These are phyloP conservation scores for Pyrrhoderma lamaoense DNA, from an alignment of 1,284 basidiomycete species.

Conservation along the genomic window DNA sequence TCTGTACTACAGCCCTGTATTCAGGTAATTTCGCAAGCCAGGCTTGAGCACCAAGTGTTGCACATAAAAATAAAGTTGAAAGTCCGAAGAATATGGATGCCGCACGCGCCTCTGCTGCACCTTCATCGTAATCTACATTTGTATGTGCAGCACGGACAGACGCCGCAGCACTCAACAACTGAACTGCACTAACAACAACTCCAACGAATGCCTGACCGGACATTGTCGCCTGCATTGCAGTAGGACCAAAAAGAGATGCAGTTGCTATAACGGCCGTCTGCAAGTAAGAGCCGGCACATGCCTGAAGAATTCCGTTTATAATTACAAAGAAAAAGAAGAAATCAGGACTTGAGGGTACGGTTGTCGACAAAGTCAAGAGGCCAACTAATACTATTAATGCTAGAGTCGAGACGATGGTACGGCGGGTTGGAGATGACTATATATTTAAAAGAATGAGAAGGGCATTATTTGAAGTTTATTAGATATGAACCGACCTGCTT, in stretches of 20 bases:
- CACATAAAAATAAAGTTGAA: slow-evolving; percentile 56
- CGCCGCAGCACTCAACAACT: slow-evolving; percentile 55
- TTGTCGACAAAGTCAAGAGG: slow-evolving; percentile 51
- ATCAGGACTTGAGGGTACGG: slow-evolving; percentile 42
- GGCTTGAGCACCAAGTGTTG: slow-evolving; percentile 42
- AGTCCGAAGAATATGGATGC: slow-evolving; percentile 68
- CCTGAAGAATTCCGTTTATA: slow-evolving; percentile 47
- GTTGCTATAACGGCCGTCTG: slow-evolving; percentile 63
- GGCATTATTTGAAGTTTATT: background rate
- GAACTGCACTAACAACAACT: slow-evolving; percentile 63
- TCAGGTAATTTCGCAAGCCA: slow-evolving; percentile 51
- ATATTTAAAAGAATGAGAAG: slow-evolving; percentile 11
- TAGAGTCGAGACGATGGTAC: slow-evolving; percentile 39
- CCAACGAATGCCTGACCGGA: slow-evolving; percentile 74
- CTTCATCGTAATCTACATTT: slow-evolving; percentile 26
- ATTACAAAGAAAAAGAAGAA: slow-evolving; percentile 60
- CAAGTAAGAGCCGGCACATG: slow-evolving; percentile 56
- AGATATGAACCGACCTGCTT: slow-evolving; percentile 48
- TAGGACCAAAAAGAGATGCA: slow-evolving; percentile 64
- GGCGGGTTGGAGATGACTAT: slow-evolving; percentile 44
- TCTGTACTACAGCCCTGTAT: slow-evolving; percentile 43
- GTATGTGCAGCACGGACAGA: slow-evolving; percentile 36
- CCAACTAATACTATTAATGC: slow-evolving; percentile 43
- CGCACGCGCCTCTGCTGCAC: slow-evolving; percentile 48
- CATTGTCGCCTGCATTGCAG: slow-evolving; percentile 62